Evolutionary conservation across 352 stramenopile genomes (phyloP).

Genomic region (Phytophthora palmivora): DNA sequence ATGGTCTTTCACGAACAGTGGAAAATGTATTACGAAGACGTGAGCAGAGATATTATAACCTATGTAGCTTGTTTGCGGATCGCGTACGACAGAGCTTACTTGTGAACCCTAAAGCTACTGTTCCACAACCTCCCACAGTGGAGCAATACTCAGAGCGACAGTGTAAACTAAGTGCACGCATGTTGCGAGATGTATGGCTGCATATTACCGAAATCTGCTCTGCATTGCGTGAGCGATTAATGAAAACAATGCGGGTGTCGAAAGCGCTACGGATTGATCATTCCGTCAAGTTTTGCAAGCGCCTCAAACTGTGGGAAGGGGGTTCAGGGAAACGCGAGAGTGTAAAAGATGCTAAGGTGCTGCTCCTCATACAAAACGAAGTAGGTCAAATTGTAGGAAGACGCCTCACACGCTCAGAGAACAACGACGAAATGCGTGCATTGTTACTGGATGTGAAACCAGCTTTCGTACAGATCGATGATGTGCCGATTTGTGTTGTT

Average conservation of each 20-base stretch:
- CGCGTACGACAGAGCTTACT: background rate
- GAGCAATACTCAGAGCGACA: background rate
- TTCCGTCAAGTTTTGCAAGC: slow-evolving; percentile 13
- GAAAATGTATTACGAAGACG: slow-evolving; percentile 1
- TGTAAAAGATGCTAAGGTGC: slow-evolving; percentile 13
- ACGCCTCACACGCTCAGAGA: background rate
- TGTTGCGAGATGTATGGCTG: background rate
- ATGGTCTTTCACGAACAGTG: slow-evolving; percentile 6
- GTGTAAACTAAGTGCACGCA: background rate
- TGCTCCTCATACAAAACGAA: slow-evolving; percentile 16
- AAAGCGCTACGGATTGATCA: slow-evolving; percentile 6
- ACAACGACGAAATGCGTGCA: slow-evolving; percentile 3
- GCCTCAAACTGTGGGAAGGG: slow-evolving; percentile 1
- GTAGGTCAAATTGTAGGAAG: slow-evolving; percentile 11
- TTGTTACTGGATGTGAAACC: slow-evolving; percentile 3
- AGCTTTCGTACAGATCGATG: too few relatives aligned
- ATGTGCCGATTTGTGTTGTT: background rate
- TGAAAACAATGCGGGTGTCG: background rate
- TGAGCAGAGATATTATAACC: slow-evolving; percentile 17
- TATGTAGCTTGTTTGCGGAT: slow-evolving; percentile 5
- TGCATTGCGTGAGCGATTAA: slow-evolving; percentile 1
- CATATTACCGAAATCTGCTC: slow-evolving; percentile 1
- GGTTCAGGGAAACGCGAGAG: slow-evolving; percentile 8
- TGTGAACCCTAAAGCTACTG: background rate
- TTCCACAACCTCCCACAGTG: background rate